phyloP scores from a whole-genome alignment of 1,139 yeast genomes.

The Candida tetrigidarum region DNA sequence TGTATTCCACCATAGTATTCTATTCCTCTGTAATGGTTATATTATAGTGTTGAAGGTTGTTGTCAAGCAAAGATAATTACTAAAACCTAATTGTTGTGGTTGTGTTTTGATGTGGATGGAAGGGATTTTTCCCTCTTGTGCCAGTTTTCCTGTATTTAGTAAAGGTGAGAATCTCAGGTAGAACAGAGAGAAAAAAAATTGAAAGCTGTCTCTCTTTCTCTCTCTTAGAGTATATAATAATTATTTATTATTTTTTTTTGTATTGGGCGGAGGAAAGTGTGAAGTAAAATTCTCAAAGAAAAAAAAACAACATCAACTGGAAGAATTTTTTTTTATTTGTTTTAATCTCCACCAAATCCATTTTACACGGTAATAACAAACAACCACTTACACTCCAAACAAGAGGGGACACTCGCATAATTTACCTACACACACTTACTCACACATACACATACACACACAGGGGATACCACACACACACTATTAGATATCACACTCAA shows the following conservation, averaged over 20 bases:
- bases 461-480: no score
- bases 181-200: neutral
- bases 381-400: neutral
- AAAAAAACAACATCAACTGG: neutral
- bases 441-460: no score
- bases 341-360: constrained; percentile 5
- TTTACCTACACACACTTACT: no score
- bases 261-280: no score
- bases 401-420: neutral
- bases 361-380: neutral
- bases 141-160: neutral
- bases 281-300: neutral
- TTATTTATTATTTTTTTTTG: neutral
- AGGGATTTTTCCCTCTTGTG: neutral
- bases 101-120: neutral
- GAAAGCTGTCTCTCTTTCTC: no score
- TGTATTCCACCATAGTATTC: constrained; percentile 18
- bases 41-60: neutral
- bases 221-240: neutral
- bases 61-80: neutral
- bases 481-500: no score
- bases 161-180: neutral
- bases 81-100: constrained; percentile 1
- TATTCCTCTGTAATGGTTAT: neutral
- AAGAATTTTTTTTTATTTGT: neutral